phyloP scores from a whole-genome alignment of 352 stramenopile genomes.

The Phytophthora lateralis region DNA sequence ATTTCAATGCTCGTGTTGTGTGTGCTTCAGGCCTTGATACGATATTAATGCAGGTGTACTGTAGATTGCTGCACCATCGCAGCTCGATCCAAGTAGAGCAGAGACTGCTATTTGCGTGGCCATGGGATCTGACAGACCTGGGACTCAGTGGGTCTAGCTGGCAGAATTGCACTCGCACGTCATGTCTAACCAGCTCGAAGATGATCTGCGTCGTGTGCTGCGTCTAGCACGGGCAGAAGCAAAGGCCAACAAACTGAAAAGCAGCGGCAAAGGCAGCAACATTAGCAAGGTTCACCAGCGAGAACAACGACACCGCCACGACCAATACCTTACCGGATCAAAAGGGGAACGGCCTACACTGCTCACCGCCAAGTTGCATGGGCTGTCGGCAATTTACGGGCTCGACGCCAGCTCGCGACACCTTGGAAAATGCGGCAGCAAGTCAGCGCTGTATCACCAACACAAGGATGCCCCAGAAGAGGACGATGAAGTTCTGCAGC shows the following conservation, averaged over 20 bases:
- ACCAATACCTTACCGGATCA: slow-evolving; percentile 12
- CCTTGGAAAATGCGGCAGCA: slow-evolving; percentile 32
- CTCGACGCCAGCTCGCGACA: slow-evolving; percentile 31
- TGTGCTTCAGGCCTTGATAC: not conserved
- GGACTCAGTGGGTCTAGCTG: slow-evolving; percentile 3
- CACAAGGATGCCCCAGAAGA: slow-evolving; percentile 13
- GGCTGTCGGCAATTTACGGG: slow-evolving; percentile 39
- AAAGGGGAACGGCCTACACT: slow-evolving; percentile 27
- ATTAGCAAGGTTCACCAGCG: not conserved
- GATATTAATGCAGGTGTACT: too few species aligned
- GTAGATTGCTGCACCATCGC: slow-evolving; percentile 7
- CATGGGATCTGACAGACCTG: not conserved
- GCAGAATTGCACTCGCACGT: slow-evolving; percentile 5
- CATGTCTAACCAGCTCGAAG: slow-evolving; percentile 50
- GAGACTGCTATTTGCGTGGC: slow-evolving; percentile 17
- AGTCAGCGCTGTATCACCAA: slow-evolving; percentile 14
- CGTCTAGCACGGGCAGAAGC: slow-evolving; percentile 44
- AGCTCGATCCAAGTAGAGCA: not conserved
- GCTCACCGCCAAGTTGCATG: slow-evolving; percentile 36
- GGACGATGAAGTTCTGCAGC: slow-evolving; percentile 29
- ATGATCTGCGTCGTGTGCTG: slow-evolving; percentile 63
- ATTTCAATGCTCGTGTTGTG: slow-evolving; percentile 2
- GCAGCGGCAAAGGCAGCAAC: not conserved
- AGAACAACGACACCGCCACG: slow-evolving; percentile 42
- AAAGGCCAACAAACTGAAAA: slow-evolving; percentile 12